phyloP scores from a whole-genome alignment of 148 eudicot genomes.

The Camellia sinensis region DNA sequence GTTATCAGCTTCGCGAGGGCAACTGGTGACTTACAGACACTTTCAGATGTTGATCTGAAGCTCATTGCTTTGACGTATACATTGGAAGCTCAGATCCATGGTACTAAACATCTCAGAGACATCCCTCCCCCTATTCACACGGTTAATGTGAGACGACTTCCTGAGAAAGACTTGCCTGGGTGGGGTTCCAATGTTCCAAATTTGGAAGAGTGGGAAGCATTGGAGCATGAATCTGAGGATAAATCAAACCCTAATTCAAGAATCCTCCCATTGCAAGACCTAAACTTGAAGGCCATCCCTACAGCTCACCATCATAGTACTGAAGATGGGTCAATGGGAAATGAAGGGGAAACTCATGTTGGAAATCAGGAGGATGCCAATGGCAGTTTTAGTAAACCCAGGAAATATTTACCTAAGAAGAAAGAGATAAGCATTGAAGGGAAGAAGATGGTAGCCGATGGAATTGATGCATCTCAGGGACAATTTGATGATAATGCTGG shows the following conservation, averaged over 20 bases:
- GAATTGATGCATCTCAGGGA: constrained; percentile 92
- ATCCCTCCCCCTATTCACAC: constrained; percentile 76
- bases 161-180: constrained; percentile 91
- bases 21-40: constrained; percentile 95
- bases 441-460: constrained; percentile 83
- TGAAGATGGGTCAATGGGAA: constrained; percentile 45
- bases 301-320: constrained; percentile 28
- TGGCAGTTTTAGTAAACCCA: constrained; percentile 32
- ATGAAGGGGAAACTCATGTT: constrained; percentile 36
- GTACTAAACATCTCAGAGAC: constrained; percentile 78
- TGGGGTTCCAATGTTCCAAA: constrained; percentile 97
- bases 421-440: constrained; percentile 78
- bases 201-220: constrained; percentile 91
- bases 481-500: constrained; percentile 54
- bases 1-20: constrained; percentile 85
- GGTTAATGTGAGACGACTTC: constrained; percentile 75
- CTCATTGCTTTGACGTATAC: constrained; percentile 94
- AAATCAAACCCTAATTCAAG: constrained; percentile 41
- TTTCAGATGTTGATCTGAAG: constrained; percentile 94
- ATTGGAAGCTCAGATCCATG: constrained; percentile 81
- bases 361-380: constrained; percentile 37
- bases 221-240: constrained; percentile 47
- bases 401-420: constrained; percentile 53
- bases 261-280: constrained; percentile 75
- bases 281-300: constrained; percentile 52